A percentile compares a stretch with the other conserved stretches of the same genome.
Conservation (phyloP, 805 yeast genomes). For the Wickerhamomyces kurtzmanii region DNA sequence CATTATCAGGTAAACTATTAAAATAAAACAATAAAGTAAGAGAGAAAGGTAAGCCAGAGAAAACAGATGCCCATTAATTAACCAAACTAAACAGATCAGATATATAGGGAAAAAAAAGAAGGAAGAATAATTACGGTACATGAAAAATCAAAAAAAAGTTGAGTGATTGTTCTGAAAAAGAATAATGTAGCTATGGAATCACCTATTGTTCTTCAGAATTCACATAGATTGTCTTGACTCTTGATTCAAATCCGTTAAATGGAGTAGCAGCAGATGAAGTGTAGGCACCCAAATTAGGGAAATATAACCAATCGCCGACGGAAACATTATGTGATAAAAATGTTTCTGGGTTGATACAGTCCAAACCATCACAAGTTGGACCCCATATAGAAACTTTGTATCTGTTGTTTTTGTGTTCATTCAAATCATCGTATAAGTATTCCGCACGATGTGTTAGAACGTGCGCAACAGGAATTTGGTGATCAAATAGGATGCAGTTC, state of each 20-base stretch:
- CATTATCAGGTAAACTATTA: no score
- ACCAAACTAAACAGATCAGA: no score
- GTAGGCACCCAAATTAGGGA: slow-evolving; percentile 81
- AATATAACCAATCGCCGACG: slow-evolving; percentile 91
- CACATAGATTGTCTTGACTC: slow-evolving; percentile 54
- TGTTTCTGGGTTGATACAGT: slow-evolving; percentile 55
- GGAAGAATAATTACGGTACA: no score
- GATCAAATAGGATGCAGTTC: slow-evolving; percentile 91
- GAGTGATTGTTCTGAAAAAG: no score
- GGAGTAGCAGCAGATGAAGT: slow-evolving; percentile 87
- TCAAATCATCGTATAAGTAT: slow-evolving; percentile 29
- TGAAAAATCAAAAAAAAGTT: no score
- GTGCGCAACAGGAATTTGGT: slow-evolving; percentile 66
- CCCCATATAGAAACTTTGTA: slow-evolving; percentile 81
- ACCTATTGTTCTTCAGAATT: slow-evolving; percentile 23
- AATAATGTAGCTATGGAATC: no score
- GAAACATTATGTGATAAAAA: slow-evolving; percentile 48
- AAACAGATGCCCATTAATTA: no score
- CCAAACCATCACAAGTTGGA: slow-evolving; percentile 96
- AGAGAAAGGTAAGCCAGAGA: no score
- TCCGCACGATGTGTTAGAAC: slow-evolving; percentile 49
- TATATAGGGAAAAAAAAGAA: no score
- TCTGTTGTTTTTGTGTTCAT: slow-evolving; percentile 9
- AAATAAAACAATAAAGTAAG: no score
- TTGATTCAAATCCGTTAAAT: slow-evolving; percentile 78